Evolutionary conservation across 352 stramenopile genomes (phyloP).

Genomic region (Pythium graminicola): DNA sequence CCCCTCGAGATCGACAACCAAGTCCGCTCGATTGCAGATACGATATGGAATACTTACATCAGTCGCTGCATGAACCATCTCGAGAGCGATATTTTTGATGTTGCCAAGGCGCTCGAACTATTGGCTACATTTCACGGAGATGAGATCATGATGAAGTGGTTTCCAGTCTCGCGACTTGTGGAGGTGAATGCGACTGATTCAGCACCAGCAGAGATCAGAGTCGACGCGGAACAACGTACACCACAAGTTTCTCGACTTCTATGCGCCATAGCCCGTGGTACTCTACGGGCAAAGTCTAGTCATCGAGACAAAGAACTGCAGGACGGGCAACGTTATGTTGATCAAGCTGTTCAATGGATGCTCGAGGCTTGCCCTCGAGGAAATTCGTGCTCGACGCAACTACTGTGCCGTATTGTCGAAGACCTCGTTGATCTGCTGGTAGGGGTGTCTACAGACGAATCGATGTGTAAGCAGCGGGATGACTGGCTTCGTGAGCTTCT

Average conservation of each 20-base stretch:
- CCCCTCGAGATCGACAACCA: constrained; percentile 1
- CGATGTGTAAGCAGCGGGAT: constrained; percentile 2
- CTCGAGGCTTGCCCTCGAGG: not conserved
- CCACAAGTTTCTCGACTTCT: constrained; percentile 1
- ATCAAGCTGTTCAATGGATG: constrained; percentile 15
- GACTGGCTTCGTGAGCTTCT: constrained; percentile 16
- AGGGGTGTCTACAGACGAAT: not conserved
- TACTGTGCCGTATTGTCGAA: not conserved
- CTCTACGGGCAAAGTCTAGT: not conserved
- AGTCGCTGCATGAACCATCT: not conserved
- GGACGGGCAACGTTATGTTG: not conserved
- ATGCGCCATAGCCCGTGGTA: constrained; percentile 1
- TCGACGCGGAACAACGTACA: not conserved
- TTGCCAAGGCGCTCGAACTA: constrained; percentile 13
- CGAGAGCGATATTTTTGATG: constrained; percentile 1
- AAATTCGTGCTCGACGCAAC: not conserved
- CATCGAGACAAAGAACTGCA: not conserved
- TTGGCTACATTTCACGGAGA: constrained; percentile 6
- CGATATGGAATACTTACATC: constrained; percentile 10
- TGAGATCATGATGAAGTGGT: not conserved
- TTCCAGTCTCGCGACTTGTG: constrained; percentile 8
- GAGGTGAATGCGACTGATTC: not conserved
- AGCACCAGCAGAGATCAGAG: not conserved
- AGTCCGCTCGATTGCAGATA: not conserved
- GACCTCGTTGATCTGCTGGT: constrained; percentile 1